Evolutionary conservation across 2,329 filamentous ascomycete species (phyloP).

Genomic region (Pseudohalonectria lignicola): DNA sequence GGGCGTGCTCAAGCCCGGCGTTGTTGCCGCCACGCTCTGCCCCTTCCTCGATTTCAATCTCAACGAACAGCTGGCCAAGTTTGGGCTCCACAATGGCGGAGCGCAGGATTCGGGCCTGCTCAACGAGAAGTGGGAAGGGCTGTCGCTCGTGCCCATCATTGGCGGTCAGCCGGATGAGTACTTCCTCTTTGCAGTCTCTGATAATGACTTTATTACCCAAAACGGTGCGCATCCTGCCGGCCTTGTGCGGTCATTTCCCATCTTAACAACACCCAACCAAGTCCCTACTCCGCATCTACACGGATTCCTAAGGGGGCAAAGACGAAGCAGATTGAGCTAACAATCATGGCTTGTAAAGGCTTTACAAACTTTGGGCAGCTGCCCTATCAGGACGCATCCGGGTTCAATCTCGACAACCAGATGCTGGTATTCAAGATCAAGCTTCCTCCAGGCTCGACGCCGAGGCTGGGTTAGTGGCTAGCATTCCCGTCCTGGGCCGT

Average conservation of each 20-base stretch:
- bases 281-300: no score
- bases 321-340: no score
- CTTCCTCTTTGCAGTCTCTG: slow-evolving; percentile 56
- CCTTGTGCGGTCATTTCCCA: no score
- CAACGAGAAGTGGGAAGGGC: slow-evolving; percentile 70
- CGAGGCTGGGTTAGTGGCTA: neutral
- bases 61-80: slow-evolving; percentile 51
- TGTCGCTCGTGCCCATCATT: slow-evolving; percentile 48
- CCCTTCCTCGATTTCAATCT: slow-evolving; percentile 58
- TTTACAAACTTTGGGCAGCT: neutral
- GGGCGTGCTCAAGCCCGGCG: slow-evolving; percentile 13
- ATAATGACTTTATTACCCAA: slow-evolving; percentile 69
- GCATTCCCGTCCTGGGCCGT: no score
- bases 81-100: slow-evolving; percentile 59
- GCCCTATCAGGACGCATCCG: neutral
- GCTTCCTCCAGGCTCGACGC: neutral
- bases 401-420: neutral
- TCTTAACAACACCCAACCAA: no score
- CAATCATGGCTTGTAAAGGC: no score
- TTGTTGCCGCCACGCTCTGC: slow-evolving; percentile 52
- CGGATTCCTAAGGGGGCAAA: no score
- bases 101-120: slow-evolving; percentile 44
- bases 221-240: no score
- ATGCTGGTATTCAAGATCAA: neutral
- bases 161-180: slow-evolving; percentile 39